Base-by-base conservation (phyloP, 2,329 filamentous ascomycete genomes). In the Aspergillus aculeatus region DNA sequence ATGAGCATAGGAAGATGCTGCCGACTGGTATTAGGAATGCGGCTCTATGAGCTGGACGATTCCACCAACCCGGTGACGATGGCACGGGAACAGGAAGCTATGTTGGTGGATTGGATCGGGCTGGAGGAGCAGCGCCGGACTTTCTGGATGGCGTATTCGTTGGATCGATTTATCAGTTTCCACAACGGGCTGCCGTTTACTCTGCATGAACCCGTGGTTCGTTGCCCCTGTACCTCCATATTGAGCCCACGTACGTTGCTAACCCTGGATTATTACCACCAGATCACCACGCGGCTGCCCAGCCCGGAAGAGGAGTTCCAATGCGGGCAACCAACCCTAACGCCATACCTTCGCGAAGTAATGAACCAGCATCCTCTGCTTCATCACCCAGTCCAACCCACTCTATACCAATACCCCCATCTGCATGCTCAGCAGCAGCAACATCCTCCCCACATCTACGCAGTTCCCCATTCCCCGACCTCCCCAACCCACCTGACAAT, bases 131-230 rank as follows among this genome's bases (percentile, higher is more conserved):
- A 67, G 47, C 59, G 76, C 14, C 61, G 76, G n/a, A 72, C 71
- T 0, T 78, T 78, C 61, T 78, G 76, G 76, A 71, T 78, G 69
- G 76, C 75, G 0, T 78, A 75, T 56, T 69, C 66, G 12, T 59
- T 78, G 16, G 76, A 78, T 63, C 72, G 70, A 0, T 72, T 77
- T 38, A 64, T 71, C n/a, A 71, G 71, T 52, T 68, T 75, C 5
- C 66, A 69, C 14, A 70, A 70, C 41, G 67, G 67, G 4, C 64
- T 68, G 51, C 71, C 73, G 5, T 63, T 73, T 26, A 73, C 71
- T 1, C 55, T 77, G 29, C 59, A 66, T 26, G 65, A 66, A 19
- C 56, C 64, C n/a, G 67, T 69, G 41, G 75, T 67, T 58, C 12
- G 64, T 54, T n/a, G 3, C 14, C 10, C 4, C 44, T 26, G 10